Evolutionary conservation across 1,139 yeast genomes (phyloP).

Genomic region (Lodderomyces oxycetoniae): DNA sequence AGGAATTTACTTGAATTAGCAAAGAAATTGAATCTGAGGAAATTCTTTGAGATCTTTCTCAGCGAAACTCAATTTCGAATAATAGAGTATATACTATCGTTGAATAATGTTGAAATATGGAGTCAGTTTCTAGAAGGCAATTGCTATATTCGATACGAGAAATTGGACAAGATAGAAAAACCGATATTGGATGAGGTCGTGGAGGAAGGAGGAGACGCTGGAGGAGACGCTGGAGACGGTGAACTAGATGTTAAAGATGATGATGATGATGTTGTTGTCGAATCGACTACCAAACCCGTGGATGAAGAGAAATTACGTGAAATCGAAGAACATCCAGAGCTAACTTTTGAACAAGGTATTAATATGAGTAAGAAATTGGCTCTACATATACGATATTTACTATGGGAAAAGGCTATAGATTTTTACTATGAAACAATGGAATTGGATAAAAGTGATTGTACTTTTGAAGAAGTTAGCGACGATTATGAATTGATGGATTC

Average conservation of each 20-base stretch:
- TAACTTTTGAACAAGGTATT: slow-evolving; percentile 45
- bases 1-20: slow-evolving; percentile 43
- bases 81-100: slow-evolving; percentile 37
- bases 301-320: slow-evolving; percentile 9
- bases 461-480: slow-evolving; percentile 32
- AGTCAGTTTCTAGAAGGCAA: slow-evolving; percentile 51
- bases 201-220: neutral
- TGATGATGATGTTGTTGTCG: slow-evolving; percentile 3
- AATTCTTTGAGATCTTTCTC: slow-evolving; percentile 54
- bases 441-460: slow-evolving; percentile 21
- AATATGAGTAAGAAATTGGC: slow-evolving; percentile 53
- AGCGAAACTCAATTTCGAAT: slow-evolving; percentile 60
- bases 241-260: slow-evolving; percentile 10
- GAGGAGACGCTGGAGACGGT: slow-evolving; percentile 7
- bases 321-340: slow-evolving; percentile 15
- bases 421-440: slow-evolving; percentile 34
- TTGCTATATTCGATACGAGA: slow-evolving; percentile 26
- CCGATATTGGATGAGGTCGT: slow-evolving; percentile 6
- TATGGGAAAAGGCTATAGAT: slow-evolving; percentile 74
- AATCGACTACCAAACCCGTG: slow-evolving; percentile 1
- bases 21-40: slow-evolving; percentile 34
- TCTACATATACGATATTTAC: slow-evolving; percentile 58
- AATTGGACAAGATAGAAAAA: slow-evolving; percentile 6
- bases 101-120: slow-evolving; percentile 42
- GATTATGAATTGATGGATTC: slow-evolving; percentile 37